Percentiles rank a stretch among this genome's conserved stretches.
Conservation (phyloP, 805 yeast species). For the Kockiozyma suomiensis region DNA sequence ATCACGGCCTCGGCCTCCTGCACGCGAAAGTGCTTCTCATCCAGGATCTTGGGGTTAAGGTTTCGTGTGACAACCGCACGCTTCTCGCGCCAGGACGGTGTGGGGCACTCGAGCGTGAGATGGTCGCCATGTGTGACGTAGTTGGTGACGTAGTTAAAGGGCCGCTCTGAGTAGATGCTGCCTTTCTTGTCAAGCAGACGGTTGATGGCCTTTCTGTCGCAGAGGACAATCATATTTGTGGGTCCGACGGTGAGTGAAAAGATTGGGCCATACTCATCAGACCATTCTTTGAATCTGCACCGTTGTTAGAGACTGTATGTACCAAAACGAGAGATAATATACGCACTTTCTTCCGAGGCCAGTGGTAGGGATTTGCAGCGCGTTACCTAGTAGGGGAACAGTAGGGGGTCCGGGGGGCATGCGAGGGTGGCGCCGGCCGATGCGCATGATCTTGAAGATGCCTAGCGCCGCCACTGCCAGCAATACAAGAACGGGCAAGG, state of each 20-base stretch:
- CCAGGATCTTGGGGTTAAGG: neutral
- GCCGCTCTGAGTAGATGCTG: neutral
- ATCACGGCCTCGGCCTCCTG: neutral
- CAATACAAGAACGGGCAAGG: neutral
- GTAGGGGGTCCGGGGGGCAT: neutral
- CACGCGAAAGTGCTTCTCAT: neutral
- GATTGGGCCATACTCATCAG: neutral
- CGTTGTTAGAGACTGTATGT: too few relatives aligned
- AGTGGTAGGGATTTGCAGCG: neutral
- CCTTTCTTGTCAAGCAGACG: neutral
- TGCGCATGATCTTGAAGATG: neutral
- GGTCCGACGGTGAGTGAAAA: neutral
- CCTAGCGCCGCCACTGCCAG: too few relatives aligned
- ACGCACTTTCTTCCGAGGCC: neutral
- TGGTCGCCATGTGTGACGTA: neutral
- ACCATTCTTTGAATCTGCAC: neutral
- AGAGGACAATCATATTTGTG: neutral
- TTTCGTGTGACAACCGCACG: neutral
- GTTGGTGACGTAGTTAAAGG: neutral
- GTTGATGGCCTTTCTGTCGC: neutral
- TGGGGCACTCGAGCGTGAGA: neutral
- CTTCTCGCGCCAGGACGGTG: conserved; percentile 1
- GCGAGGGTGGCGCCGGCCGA: neutral
- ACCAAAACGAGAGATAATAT: too few relatives aligned
- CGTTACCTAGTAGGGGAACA: neutral